phyloP scores from a whole-genome alignment of 139 green algal genomes.

The Ettlia oleoabundans region DNA sequence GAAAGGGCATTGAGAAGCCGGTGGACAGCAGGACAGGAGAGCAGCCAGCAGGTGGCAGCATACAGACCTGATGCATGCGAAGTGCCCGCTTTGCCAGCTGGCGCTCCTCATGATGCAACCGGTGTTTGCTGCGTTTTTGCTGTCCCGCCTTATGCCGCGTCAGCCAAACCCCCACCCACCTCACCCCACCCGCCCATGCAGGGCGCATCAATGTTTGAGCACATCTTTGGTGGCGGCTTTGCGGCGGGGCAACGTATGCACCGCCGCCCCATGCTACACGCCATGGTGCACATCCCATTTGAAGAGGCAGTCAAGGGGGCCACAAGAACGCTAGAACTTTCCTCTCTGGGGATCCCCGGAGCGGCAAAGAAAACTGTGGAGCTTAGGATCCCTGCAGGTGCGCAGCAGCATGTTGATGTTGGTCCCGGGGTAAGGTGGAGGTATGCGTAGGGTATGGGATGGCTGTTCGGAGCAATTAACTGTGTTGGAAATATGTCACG shows the following conservation, averaged over 20 bases:
- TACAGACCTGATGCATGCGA: not conserved
- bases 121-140: no score
- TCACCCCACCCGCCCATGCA: conserved; percentile 23
- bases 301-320: conserved; percentile 70
- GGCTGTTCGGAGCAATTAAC: no score
- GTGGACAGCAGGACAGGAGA: not conserved
- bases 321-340: conserved; percentile 44
- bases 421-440: not conserved
- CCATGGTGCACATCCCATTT: conserved; percentile 48
- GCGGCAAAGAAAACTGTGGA: conserved; percentile 43
- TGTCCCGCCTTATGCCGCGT: not conserved
- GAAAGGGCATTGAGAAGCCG: not conserved
- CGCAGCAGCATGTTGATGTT: not conserved
- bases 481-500: no score
- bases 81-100: no score
- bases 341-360: conserved; percentile 35
- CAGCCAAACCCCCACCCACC: not conserved
- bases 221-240: conserved; percentile 38
- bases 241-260: conserved; percentile 1
- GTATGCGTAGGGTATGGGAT: not conserved
- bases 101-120: no score
- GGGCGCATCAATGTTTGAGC: conserved; percentile 34
- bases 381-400: conserved; percentile 65
- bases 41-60: not conserved
- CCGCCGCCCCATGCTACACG: conserved; percentile 34